Evolutionary conservation across 148 eudicot genomes (phyloP), one percentile per base, ranked within the genome.

Genomic region (Rhododendron griersonianum): DNA sequence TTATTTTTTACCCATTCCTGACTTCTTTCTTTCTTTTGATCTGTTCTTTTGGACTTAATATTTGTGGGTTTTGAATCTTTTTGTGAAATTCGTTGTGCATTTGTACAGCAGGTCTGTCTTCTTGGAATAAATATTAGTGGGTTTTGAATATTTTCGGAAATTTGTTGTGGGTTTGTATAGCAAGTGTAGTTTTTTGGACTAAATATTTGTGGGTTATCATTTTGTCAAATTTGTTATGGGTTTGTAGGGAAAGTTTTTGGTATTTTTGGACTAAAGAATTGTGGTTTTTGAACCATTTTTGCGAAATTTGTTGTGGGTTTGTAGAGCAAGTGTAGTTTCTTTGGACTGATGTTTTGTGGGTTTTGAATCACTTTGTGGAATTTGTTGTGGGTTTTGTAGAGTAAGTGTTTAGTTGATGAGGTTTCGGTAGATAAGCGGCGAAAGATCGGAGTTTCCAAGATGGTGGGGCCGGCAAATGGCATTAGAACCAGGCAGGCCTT

Each of bases 401-500:
- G 67, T 37, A 91, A 87, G 85, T 88, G 85, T 84, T 67, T 55
- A 48, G 86, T 69, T 11, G 89, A 88, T 81, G 91, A 87, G 83
- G 88, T 61, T 84, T 78, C 86, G 11, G 86, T 87, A 85, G 91
- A 88, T 57, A 91, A 89, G 84, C 87, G 89, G 85, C 37, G 79
- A 83, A 90, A 85, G 85, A 89, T 91, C 84, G 92, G 94, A 86
- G 86, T 76, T 67, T 8, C 88, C 13, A 89, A 81, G 73, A 88
- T 89, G 90, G 91, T 87, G 59, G 91, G 91, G 50, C 86, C 76
- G 78, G 82, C 93, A 2, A 93, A 92, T 67, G 94, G 90, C 21
- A 77, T 84, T 63, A 90, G 93, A 48, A 89, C 86, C 77, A 90
- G 96, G 75, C 91, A 89, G 73, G 94, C 94, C 11, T 85, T 92